A percentile compares a stretch with the other conserved stretches of the same genome.
Evolutionary conservation across 768 basidiomycete species (phyloP).

Genomic region (Mycena floridula): DNA sequence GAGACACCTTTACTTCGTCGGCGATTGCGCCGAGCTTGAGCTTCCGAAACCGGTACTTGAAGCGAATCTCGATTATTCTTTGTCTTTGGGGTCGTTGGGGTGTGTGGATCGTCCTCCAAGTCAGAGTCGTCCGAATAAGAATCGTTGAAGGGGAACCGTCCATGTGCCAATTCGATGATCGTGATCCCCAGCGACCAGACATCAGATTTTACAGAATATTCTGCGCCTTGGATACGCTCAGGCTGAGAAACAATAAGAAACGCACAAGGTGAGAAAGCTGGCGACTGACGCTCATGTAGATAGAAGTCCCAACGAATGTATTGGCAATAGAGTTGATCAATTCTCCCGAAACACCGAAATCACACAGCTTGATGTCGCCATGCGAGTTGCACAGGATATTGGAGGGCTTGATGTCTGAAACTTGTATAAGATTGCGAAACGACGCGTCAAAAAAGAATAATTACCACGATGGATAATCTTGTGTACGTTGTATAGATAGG

Average conservation of each 20-base stretch:
- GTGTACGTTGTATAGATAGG: slow-evolving; percentile 94
- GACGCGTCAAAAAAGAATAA: slow-evolving; percentile 3
- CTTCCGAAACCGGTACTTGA: slow-evolving; percentile 29
- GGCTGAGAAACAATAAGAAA: slow-evolving; percentile 49
- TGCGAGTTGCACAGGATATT: slow-evolving; percentile 93
- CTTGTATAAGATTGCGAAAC: not conserved
- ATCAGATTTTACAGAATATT: slow-evolving; percentile 98
- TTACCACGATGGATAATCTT: slow-evolving; percentile 97
- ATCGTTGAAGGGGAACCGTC: slow-evolving; percentile 96
- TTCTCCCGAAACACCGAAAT: slow-evolving; percentile 98
- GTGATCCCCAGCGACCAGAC: slow-evolving; percentile 99
- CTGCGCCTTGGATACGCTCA: slow-evolving; percentile 97
- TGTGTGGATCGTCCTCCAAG: slow-evolving; percentile 76
- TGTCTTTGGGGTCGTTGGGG: slow-evolving; percentile 63
- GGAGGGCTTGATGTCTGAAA: slow-evolving; percentile 93
- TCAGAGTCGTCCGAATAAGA: slow-evolving; percentile 71
- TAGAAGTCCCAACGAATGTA: slow-evolving; percentile 97
- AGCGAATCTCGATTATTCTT: slow-evolving; percentile 38
- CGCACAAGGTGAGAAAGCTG: not conserved
- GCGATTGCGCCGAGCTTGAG: slow-evolving; percentile 52
- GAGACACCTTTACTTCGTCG: slow-evolving; percentile 89
- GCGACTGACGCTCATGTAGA: slow-evolving; percentile 89
- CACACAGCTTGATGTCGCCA: slow-evolving; percentile 98
- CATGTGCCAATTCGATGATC: slow-evolving; percentile 92
- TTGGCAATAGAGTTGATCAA: slow-evolving; percentile 98